phyloP scores from a whole-genome alignment of 805 yeast species.

The Metschnikowia corniflorae region DNA sequence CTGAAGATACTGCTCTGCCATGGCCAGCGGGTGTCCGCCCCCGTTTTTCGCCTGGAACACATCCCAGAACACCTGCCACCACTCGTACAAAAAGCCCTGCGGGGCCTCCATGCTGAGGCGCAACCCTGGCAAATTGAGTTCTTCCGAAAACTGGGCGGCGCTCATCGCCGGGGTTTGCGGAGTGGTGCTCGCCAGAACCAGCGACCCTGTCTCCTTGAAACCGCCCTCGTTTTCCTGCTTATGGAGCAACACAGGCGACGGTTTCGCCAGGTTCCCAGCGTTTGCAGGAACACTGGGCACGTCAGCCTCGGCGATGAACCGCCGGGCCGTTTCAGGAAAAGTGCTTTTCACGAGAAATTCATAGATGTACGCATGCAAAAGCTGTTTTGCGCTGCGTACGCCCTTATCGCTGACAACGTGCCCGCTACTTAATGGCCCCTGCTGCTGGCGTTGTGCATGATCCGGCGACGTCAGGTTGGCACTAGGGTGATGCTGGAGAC shows the following conservation, averaged over 20 bases:
- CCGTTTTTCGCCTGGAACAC: slow-evolving; percentile 73
- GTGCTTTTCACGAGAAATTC: slow-evolving; percentile 79
- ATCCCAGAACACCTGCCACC: slow-evolving; percentile 98
- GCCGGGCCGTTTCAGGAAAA: slow-evolving; percentile 65
- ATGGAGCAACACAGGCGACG: slow-evolving; percentile 20
- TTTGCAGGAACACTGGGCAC: slow-evolving; percentile 36
- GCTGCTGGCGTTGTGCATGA: slow-evolving; percentile 6
- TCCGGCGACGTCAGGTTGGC: slow-evolving; percentile 3
- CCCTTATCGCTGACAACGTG: slow-evolving; percentile 37
- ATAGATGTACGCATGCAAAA: slow-evolving; percentile 78
- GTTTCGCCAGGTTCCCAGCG: slow-evolving; percentile 13
- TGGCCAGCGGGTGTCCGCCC: slow-evolving; percentile 13
- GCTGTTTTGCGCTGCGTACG: slow-evolving; percentile 52
- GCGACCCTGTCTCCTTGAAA: slow-evolving; percentile 3
- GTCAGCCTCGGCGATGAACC: slow-evolving; percentile 75
- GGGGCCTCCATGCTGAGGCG: slow-evolving; percentile 73
- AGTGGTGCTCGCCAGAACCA: slow-evolving; percentile 16
- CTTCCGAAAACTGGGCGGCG: slow-evolving; percentile 29
- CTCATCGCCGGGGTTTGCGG: slow-evolving; percentile 26
- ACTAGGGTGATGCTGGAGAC: too few species aligned
- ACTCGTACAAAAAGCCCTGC: slow-evolving; percentile 81
- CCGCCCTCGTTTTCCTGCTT: slow-evolving; percentile 3
- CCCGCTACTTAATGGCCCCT: slow-evolving; percentile 21
- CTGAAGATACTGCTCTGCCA: slow-evolving; percentile 71
- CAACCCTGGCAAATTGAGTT: slow-evolving; percentile 46